Conservation (phyloP, 169 alveolate genomes). For the Plasmodium knowlesi region DNA sequence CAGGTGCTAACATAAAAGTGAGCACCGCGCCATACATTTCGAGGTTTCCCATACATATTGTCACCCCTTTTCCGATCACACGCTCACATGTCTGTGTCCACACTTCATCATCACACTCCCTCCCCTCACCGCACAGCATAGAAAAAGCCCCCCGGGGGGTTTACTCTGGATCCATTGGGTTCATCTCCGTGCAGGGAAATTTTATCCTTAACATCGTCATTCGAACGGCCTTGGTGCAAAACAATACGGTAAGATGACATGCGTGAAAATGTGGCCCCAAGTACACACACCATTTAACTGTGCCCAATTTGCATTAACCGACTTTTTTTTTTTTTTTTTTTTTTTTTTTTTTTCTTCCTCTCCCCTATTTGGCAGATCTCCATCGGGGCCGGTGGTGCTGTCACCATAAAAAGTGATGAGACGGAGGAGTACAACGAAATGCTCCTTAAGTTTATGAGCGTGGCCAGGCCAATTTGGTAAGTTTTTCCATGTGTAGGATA, state of each 20-base stretch:
- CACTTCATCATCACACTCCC: not conserved
- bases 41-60: not conserved
- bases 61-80: not conserved
- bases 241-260: not conserved
- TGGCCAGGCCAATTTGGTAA: constrained; percentile 50
- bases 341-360: not conserved
- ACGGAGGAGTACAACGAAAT: constrained; percentile 77
- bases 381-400: constrained; percentile 80
- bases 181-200: constrained; percentile 66
- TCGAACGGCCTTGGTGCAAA: constrained; percentile 69
- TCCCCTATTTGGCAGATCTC: constrained; percentile 24
- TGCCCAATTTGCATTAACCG: not conserved
- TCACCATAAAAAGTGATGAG: constrained; percentile 76
- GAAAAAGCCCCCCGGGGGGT: constrained; percentile 77
- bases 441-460: constrained; percentile 72
- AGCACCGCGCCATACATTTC: not conserved
- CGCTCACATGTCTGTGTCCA: not conserved
- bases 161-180: constrained; percentile 80
- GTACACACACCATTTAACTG: not conserved
- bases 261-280: not conserved
- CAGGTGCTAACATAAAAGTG: not conserved
- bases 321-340: not conserved
- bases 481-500: not conserved
- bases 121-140: constrained; percentile 44
- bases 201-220: constrained; percentile 76